Evolutionary conservation across 352 stramenopile genomes (phyloP).

Genomic region (Achlya hypogyna): DNA sequence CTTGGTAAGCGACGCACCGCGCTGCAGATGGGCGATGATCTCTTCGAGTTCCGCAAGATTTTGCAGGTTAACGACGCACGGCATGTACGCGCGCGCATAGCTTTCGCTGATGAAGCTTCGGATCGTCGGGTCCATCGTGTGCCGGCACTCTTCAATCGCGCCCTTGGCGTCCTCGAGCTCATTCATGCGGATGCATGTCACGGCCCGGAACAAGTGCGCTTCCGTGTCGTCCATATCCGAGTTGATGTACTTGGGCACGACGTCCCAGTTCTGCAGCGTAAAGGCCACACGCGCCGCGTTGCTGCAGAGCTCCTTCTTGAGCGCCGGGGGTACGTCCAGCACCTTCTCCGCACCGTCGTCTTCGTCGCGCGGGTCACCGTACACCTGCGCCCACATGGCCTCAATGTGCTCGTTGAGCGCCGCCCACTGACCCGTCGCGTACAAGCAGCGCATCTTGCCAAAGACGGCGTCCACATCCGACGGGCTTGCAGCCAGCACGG

Average conservation of each 20-base stretch:
- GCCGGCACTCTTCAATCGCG: conserved; percentile 90
- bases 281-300: conserved; percentile 72
- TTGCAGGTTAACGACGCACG: conserved; percentile 96
- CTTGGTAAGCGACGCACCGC: not conserved
- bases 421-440: conserved; percentile 95
- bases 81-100: conserved; percentile 94
- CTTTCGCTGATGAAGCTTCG: conserved; percentile 95
- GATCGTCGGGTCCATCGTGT: conserved; percentile 94
- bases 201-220: conserved; percentile 75
- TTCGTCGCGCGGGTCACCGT: conserved; percentile 35
- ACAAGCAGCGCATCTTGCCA: conserved; percentile 98
- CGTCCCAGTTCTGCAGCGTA: conserved; percentile 77
- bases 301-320: conserved; percentile 81
- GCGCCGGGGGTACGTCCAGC: conserved; percentile 63
- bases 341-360: conserved; percentile 22
- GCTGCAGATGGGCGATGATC: conserved; percentile 78
- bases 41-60: conserved; percentile 95
- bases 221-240: conserved; percentile 82
- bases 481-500: conserved; percentile 47
- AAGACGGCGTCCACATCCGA: conserved; percentile 94
- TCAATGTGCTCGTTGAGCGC: conserved; percentile 90
- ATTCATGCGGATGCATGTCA: conserved; percentile 92
- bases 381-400: conserved; percentile 80
- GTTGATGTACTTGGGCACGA: conserved; percentile 79
- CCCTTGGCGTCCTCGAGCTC: conserved; percentile 88